Conservation (phyloP, 768 basidiomycete species). For the Arthromyces matolae region DNA sequence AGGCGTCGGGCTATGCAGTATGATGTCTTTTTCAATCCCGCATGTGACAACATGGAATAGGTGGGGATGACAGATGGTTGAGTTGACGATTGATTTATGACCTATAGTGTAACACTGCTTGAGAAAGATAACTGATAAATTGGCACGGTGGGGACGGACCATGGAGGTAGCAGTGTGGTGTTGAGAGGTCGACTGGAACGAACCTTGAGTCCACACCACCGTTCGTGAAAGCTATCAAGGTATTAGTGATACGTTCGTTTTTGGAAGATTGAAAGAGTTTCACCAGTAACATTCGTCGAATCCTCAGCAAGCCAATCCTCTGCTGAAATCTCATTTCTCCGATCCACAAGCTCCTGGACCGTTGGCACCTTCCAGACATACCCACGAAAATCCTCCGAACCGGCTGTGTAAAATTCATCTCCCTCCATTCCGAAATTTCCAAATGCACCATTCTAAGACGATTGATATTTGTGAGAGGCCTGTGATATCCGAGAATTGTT, state of each 20-base stretch:
- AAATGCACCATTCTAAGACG: conserved; percentile 79
- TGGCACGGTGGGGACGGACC: conserved; percentile 38
- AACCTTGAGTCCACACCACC: conserved; percentile 37
- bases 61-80: conserved; percentile 66
- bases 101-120: conserved; percentile 33
- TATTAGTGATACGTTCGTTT: neutral
- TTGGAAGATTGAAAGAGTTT: conserved; percentile 8
- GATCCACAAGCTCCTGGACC: conserved; percentile 36
- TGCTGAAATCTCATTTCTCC: conserved; percentile 41
- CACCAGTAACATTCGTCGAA: conserved; percentile 36
- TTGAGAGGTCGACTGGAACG: conserved; percentile 59
- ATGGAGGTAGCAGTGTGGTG: conserved; percentile 56
- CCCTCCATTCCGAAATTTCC: conserved; percentile 52
- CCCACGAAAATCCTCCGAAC: conserved; percentile 78
- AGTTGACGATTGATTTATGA: conserved; percentile 77
- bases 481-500: neutral
- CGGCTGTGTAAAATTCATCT: conserved; percentile 65
- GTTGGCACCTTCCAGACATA: conserved; percentile 78
- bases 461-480: neutral
- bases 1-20: conserved; percentile 64
- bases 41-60: conserved; percentile 63
- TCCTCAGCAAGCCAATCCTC: conserved; percentile 43
- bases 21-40: conserved; percentile 68
- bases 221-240: conserved; percentile 43
- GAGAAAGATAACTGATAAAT: neutral